Conservation (phyloP, 1,139 yeast genomes). For the Saccharomyces hybrid region DNA sequence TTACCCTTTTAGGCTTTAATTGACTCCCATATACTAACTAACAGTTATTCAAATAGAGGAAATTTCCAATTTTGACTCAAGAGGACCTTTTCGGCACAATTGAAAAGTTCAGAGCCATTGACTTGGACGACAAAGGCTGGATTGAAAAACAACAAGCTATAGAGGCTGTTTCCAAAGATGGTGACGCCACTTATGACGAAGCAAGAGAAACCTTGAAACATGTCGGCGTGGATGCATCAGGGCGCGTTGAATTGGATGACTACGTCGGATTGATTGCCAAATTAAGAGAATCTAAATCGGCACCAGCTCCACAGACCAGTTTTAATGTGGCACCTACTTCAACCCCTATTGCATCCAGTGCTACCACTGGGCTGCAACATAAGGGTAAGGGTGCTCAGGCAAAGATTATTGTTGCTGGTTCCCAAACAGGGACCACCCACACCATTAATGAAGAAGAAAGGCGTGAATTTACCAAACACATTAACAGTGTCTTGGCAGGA, state of each 20-base stretch:
- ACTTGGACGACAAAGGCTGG: constrained; percentile 90
- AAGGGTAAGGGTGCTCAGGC: constrained; percentile 46
- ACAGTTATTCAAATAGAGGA: constrained; percentile 35
- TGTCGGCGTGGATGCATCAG: constrained; percentile 92
- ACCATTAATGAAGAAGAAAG: constrained; percentile 97
- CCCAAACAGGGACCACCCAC: constrained; percentile 89
- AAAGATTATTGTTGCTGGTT: constrained; percentile 74
- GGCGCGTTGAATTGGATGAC: constrained; percentile 93
- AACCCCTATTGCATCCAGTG: constrained; percentile 21
- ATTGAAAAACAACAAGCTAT: constrained; percentile 86
- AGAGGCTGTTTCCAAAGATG: constrained; percentile 71
- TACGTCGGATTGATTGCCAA: constrained; percentile 80
- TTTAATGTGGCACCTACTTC: constrained; percentile 23
- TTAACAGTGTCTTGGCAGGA: constrained; percentile 85
- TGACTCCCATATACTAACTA: not conserved
- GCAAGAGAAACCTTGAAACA: constrained; percentile 88
- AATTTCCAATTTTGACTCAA: constrained; percentile 78
- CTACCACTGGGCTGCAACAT: constrained; percentile 38
- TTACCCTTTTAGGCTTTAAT: not conserved
- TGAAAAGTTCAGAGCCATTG: constrained; percentile 76
- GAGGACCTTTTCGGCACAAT: constrained; percentile 78
- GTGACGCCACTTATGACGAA: constrained; percentile 79
- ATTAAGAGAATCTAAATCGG: constrained; percentile 41
- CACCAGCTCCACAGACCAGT: constrained; percentile 32
- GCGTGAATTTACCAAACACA: constrained; percentile 90